Base-by-base conservation (phyloP, 1,284 basidiomycete species). In the Mycena citricolor region DNA sequence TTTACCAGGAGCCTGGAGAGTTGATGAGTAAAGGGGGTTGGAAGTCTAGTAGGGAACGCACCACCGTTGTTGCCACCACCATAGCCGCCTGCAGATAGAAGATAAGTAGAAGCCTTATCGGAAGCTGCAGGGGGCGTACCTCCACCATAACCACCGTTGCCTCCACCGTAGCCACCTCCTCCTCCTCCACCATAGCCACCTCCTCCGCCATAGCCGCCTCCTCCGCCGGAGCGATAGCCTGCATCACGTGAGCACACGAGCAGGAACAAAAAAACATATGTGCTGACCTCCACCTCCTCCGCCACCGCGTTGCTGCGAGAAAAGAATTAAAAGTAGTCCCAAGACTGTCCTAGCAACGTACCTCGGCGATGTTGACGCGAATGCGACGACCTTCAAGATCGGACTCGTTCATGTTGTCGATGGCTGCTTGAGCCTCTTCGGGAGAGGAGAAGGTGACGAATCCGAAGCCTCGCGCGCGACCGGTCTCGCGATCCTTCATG, bases 321-420 rank as follows among this genome's bases (percentile, higher is more conserved):
- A n/a, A n/a, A n/a, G n/a, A 33, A 33, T 11, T 17, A 33, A 29
- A 29, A 29, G n/a, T 11, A 29, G n/a, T 11, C n/a, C 21, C 19
- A 8, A 12, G 34, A 29, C 11, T 11, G 26, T 11, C 29, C 29
- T 7, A 13, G 29, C 31, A 17, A 32, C 31, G 31, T 7, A 32
- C 32, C 20, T 49, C 35, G 8, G 47, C 47, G 11, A 49, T 13
- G 24, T 43, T 51, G 20, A 51, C 49, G 23, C 49, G 49, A n/a
- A 51, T 5, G n/a, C 28, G 25, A n/a, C 49, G 39, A 1, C 49
- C 49, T 1, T 45, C 40, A 19, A 42, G 22, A 1, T 51, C 44
- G 17, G 28, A 32, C 1, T 41, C 48, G 35, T 45, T 33, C 39
- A 51, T 28, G n/a, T 6, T n/a, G 21, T 13, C 7, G 21, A 51